Conservation (phyloP, 768 basidiomycete species). For the Rickenella mellea region DNA sequence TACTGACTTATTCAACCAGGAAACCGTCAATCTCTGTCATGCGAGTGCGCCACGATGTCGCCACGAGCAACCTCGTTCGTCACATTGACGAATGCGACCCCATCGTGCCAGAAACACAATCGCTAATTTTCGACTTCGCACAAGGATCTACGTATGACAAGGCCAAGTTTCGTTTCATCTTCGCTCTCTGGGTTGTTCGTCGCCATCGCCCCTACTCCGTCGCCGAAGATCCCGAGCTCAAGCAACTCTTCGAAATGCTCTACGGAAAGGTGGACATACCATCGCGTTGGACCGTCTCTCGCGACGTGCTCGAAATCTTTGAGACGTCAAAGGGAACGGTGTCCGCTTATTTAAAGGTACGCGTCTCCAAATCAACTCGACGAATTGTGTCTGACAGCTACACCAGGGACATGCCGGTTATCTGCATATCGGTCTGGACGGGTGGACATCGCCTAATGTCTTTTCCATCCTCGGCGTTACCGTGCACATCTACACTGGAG, state of each 20-base stretch:
- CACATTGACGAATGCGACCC: background rate
- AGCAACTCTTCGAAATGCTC: constrained; percentile 8
- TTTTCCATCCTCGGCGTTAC: constrained; percentile 19
- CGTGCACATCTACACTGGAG: constrained; percentile 12
- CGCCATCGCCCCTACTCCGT: constrained; percentile 12
- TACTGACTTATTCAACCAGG: background rate
- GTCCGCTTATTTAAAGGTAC: background rate
- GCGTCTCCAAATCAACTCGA: background rate
- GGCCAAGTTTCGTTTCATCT: constrained; percentile 4
- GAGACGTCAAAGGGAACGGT: constrained; percentile 1
- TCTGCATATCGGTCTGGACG: constrained; percentile 20
- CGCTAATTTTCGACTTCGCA: constrained; percentile 1
- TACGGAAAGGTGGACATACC: constrained; percentile 10
- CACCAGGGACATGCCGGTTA: constrained; percentile 4
- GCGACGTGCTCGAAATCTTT: constrained; percentile 9
- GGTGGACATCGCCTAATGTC: constrained; percentile 21
- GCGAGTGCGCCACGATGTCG: background rate
- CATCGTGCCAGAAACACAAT: background rate
- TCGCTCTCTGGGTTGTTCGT: constrained; percentile 9
- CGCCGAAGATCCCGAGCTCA: constrained; percentile 8
- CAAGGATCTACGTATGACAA: constrained; percentile 5
- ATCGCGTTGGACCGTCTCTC: constrained; percentile 6
- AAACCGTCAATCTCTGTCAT: background rate
- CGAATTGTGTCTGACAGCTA: background rate
- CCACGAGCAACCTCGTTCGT: background rate